Conservation (phyloP, 495 filamentous ascomycete species). For the Talaromyces liani region DNA sequence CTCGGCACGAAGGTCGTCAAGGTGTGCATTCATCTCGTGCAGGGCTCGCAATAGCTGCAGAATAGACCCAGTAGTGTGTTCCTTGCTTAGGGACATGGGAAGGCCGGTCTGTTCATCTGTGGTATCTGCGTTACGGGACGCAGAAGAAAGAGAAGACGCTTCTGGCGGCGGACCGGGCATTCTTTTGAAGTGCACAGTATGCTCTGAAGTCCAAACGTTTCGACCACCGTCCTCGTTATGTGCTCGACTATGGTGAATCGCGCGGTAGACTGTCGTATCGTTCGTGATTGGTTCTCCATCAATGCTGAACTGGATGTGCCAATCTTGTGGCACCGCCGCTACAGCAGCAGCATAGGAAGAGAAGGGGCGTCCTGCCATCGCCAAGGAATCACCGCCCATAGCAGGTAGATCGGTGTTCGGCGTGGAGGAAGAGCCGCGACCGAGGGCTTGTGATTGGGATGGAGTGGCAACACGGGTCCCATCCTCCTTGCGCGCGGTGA, state of each 20-base stretch:
- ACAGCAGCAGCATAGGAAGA: slow-evolving; percentile 80
- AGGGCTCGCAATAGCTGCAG: slow-evolving; percentile 83
- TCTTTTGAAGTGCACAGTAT: slow-evolving; percentile 85
- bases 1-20: slow-evolving; percentile 94
- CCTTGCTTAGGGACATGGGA: slow-evolving; percentile 77
- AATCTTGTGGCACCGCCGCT: slow-evolving; percentile 69
- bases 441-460: slow-evolving; percentile 49
- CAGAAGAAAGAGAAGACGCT: slow-evolving; percentile 53
- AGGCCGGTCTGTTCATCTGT: slow-evolving; percentile 46
- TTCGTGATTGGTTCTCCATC: slow-evolving; percentile 75
- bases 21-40: slow-evolving; percentile 87
- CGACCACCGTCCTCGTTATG: slow-evolving; percentile 61
- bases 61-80: slow-evolving; percentile 77
- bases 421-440: slow-evolving; percentile 39
- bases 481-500: slow-evolving; percentile 95
- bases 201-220: slow-evolving; percentile 82
- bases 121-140: slow-evolving; percentile 37
- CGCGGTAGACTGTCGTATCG: slow-evolving; percentile 94
- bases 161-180: slow-evolving; percentile 81
- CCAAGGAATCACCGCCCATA: slow-evolving; percentile 29
- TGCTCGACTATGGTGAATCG: slow-evolving; percentile 68
- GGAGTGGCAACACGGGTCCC: slow-evolving; percentile 87
- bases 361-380: slow-evolving; percentile 40
- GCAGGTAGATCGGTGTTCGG: slow-evolving; percentile 26
- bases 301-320: slow-evolving; percentile 96